phyloP scores from a whole-genome alignment of 495 filamentous ascomycete species.

The Aspergillus nanangensis region DNA sequence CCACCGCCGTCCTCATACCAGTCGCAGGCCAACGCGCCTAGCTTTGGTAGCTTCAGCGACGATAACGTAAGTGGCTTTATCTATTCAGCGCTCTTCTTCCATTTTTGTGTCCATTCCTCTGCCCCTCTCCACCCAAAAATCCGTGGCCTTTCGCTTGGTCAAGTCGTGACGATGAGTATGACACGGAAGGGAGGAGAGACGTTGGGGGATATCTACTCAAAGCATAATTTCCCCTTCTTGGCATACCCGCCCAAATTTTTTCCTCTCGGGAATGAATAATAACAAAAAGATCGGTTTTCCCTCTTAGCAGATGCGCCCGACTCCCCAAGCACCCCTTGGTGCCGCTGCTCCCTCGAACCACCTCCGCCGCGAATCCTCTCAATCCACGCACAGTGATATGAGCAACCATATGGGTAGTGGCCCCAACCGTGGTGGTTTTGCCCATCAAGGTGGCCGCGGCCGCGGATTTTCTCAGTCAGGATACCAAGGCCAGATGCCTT shows the following conservation, averaged over 20 bases:
- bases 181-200: background rate
- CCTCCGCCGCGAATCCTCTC: slow-evolving; percentile 75
- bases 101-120: slow-evolving; percentile 5
- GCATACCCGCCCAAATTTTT: background rate
- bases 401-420: slow-evolving; percentile 52
- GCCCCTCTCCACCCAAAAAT: background rate
- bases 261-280: slow-evolving; percentile 10
- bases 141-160: background rate
- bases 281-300: slow-evolving; percentile 18
- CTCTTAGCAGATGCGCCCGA: slow-evolving; percentile 50
- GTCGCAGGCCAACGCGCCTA: slow-evolving; percentile 57
- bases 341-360: slow-evolving; percentile 65
- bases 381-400: slow-evolving; percentile 74
- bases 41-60: slow-evolving; percentile 78
- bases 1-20: slow-evolving; percentile 67
- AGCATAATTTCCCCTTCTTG: background rate
- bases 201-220: background rate
- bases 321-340: slow-evolving; percentile 54
- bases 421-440: slow-evolving; percentile 50
- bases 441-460: slow-evolving; percentile 59
- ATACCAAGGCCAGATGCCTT: slow-evolving; percentile 60
- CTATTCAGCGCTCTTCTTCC: slow-evolving; percentile 8
- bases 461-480: slow-evolving; percentile 58
- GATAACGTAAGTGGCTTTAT: slow-evolving; percentile 76
- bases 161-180: background rate